Evolutionary conservation across 2,329 filamentous ascomycete genomes (phyloP), one percentile per base, ranked within the genome.

Genomic region (Apiospora arundinis): DNA sequence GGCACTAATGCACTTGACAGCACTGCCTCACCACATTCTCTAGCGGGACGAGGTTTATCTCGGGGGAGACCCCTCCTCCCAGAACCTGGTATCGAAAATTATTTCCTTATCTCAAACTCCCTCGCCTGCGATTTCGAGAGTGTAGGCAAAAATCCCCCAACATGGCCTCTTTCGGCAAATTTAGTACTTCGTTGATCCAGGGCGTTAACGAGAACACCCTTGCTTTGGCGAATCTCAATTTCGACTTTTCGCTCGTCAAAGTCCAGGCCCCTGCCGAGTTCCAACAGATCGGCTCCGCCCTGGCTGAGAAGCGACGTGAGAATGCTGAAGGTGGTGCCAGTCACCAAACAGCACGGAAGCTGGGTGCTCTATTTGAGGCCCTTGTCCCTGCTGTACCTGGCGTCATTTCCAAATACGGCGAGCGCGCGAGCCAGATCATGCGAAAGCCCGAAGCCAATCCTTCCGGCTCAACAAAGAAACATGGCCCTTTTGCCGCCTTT

Each of bases 401-500:
- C 4, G 14, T 69, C 9, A 23, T 45, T 7, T 14, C 32, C 6
- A n/a, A 49, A 2, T 69, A 69, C 6, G 68, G 68, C 12, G 5
- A n/a, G 0, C 52, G 52, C 18, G 16, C 28, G 25, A 60, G 52
- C 28, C 16, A 37, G 16, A 37, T 60, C 28, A 60, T 60, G 0
- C 6, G 32, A 0, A 60, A 60, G 28, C 52, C 52, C 16, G 52
- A 28, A 0, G 52, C 52, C 0, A 60, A 60, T 1, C 52, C 52
- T 3, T 37, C 28, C 7, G 52, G 52, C 18, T 18, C 32, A 2
- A 42, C n/a, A 14, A 37, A 67, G 25, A 32, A 25, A 2, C 23
- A 72, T 8, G 74, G 74, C 2, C 66, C 75, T 12, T 82, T 82
- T 56, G 68, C 69, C 0, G 70, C 71, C 1, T 75, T 77, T 28